Evolutionary conservation across 2,329 filamentous ascomycete species (phyloP), one percentile per base, ranked within the genome.

Genomic region (Fusarium sarcochroum): DNA sequence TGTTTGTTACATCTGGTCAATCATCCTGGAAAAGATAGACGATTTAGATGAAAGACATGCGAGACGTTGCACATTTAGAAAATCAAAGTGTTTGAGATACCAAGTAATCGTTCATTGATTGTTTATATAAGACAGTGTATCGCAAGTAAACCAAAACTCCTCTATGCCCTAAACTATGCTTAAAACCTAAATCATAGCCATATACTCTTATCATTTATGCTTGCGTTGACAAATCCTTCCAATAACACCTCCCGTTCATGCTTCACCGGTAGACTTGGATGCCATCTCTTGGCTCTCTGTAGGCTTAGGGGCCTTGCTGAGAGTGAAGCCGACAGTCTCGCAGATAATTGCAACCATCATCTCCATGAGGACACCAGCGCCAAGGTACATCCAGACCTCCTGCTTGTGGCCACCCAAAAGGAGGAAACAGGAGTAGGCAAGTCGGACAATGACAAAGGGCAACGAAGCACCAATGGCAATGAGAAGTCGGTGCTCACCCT

Each of bases 401-500:
- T 74, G 64, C 30, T 57, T 66, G n/a, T 73, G 62, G 49, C 65
- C 66, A 4, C 69, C 75, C 41, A 78, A 71, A 30, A 79, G 73
- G 45, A 76, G 56, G 34, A 73, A 18, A 42, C 68, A 75, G 18
- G 76, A 72, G 60, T 79, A 80, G 13, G 61, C 59, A 18, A 79
- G 69, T 30, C 77, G 76, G 18, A 79, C 76, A 9, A 76, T 45
- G 41, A 78, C 73, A 52, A 79, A 78, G 5, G 78, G 78, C 10
- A 79, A 50, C 42, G 76, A 78, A 25, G 70, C 58, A n/a, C 71
- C 49, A 41, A 82, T 76, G 14, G 77, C 78, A 27, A 86, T 79
- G 11, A 89, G 77, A 40, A 89, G 83, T 17, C 85, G 83, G 63
- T 84, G 83, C 74, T 89, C 87, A n/a, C 87, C 80, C 62, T 86